phyloP scores from a whole-genome alignment of 306 rosid species.

The Bauhinia variegata region DNA sequence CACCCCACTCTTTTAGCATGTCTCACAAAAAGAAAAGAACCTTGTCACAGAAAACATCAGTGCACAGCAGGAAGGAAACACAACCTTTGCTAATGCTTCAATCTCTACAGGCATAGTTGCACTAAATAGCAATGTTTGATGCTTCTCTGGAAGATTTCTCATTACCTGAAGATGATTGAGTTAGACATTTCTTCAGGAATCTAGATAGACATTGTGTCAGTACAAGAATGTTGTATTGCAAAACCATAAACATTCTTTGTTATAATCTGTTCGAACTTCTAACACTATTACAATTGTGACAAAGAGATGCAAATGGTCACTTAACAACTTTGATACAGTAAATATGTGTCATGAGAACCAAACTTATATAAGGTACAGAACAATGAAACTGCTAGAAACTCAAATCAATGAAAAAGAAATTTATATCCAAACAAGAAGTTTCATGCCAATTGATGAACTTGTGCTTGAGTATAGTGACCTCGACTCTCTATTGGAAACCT shows the following conservation, averaged over 20 bases:
- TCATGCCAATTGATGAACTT: background rate
- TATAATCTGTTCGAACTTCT: slow-evolving; percentile 3
- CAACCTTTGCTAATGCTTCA: slow-evolving; percentile 77
- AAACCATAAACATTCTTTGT: background rate
- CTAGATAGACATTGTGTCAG: background rate
- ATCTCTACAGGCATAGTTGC: slow-evolving; percentile 94
- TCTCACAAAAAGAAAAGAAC: slow-evolving; percentile 13
- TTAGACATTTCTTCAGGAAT: slow-evolving; percentile 27
- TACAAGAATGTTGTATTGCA: slow-evolving; percentile 9
- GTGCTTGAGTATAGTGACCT: slow-evolving; percentile 3
- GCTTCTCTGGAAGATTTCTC: slow-evolving; percentile 78
- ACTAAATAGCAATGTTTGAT: slow-evolving; percentile 83
- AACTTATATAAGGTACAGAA: slow-evolving; percentile 1
- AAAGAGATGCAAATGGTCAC: background rate
- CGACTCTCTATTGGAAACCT: slow-evolving; percentile 3
- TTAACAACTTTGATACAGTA: background rate
- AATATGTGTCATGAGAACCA: slow-evolving; percentile 28
- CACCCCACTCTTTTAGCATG: slow-evolving; percentile 2
- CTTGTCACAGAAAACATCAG: background rate
- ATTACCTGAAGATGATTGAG: slow-evolving; percentile 57
- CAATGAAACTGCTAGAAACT: slow-evolving; percentile 24
- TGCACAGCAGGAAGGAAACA: slow-evolving; percentile 30
- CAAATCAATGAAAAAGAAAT: slow-evolving; percentile 14
- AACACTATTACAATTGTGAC: slow-evolving; percentile 10
- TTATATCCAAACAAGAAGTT: slow-evolving; percentile 4